These are phyloP conservation scores for Trichophaea hybrida DNA, from an alignment of 2,329 filamentous ascomycete species.

Conservation along the genomic window DNA sequence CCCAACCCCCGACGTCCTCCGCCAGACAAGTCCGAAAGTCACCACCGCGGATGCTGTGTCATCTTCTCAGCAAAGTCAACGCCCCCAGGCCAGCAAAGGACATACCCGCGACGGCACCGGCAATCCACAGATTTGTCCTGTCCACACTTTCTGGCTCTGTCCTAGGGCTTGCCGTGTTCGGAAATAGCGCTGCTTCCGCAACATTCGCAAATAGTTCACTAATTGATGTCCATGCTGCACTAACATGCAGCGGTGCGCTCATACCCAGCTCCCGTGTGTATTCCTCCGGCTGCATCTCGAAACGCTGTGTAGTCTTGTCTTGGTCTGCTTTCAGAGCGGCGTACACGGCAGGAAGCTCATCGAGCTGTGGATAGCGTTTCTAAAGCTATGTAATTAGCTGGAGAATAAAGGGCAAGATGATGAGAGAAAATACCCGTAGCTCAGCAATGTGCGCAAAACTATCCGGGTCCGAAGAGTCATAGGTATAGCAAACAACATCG, in stretches of 20 bases:
- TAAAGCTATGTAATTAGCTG: background rate
- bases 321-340: slow-evolving; percentile 88
- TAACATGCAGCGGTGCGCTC: slow-evolving; percentile 84
- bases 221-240: slow-evolving; percentile 85
- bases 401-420: background rate
- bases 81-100: background rate
- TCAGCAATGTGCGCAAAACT: slow-evolving; percentile 85
- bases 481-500: slow-evolving; percentile 87
- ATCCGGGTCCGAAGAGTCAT: slow-evolving; percentile 92
- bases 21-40: background rate
- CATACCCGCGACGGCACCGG: slow-evolving; percentile 48
- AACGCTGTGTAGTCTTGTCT: slow-evolving; percentile 91
- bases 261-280: slow-evolving; percentile 78
- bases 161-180: slow-evolving; percentile 76
- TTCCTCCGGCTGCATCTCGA: slow-evolving; percentile 78
- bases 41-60: background rate
- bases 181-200: slow-evolving; percentile 82
- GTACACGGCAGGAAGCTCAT: slow-evolving; percentile 82
- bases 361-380: slow-evolving; percentile 63
- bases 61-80: background rate
- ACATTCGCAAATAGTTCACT: slow-evolving; percentile 74
- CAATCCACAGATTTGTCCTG: slow-evolving; percentile 72
- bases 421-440: slow-evolving; percentile 38
- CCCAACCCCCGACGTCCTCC: too few relatives aligned
- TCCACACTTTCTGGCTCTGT: slow-evolving; percentile 75